Evolutionary conservation across 352 stramenopile genomes (phyloP).

Genomic region (Phytophthora tentaculata): DNA sequence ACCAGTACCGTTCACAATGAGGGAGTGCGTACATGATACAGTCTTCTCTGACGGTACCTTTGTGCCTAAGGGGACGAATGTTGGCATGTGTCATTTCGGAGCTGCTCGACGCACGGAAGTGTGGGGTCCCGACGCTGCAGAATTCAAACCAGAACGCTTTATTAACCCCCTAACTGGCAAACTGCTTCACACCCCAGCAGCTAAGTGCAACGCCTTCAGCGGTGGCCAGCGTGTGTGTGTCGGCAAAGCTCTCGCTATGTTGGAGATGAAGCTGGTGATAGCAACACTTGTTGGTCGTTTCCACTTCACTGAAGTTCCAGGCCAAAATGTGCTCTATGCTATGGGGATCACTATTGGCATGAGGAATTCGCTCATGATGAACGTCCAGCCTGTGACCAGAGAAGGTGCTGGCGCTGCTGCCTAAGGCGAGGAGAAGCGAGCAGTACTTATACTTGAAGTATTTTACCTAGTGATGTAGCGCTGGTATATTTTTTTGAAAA

Average conservation of each 20-base stretch:
- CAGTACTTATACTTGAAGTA: not conserved
- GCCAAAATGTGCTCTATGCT: slow-evolving; percentile 37
- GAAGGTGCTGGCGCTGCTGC: slow-evolving; percentile 13
- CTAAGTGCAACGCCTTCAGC: slow-evolving; percentile 77
- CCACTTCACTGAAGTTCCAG: slow-evolving; percentile 42
- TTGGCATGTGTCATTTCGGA: slow-evolving; percentile 60
- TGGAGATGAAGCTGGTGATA: slow-evolving; percentile 76
- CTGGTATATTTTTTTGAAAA: not conserved
- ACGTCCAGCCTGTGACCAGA: slow-evolving; percentile 21
- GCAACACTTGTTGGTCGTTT: slow-evolving; percentile 58
- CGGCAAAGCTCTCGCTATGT: slow-evolving; percentile 63
- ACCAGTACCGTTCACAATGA: slow-evolving; percentile 38
- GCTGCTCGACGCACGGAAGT: slow-evolving; percentile 53
- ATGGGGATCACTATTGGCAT: slow-evolving; percentile 55
- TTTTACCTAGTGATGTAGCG: slow-evolving; percentile 2
- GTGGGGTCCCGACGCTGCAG: slow-evolving; percentile 63
- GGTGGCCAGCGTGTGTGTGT: slow-evolving; percentile 71
- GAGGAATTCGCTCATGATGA: slow-evolving; percentile 38
- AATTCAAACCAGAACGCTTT: slow-evolving; percentile 49
- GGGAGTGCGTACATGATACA: slow-evolving; percentile 52
- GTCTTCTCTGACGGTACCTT: slow-evolving; percentile 74
- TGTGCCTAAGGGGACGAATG: slow-evolving; percentile 50
- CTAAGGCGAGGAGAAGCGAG: slow-evolving; percentile 1
- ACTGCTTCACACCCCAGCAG: slow-evolving; percentile 46
- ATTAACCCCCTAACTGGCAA: slow-evolving; percentile 48